Conservation (phyloP, 148 eudicot genomes). For the Polygonum maritimum region DNA sequence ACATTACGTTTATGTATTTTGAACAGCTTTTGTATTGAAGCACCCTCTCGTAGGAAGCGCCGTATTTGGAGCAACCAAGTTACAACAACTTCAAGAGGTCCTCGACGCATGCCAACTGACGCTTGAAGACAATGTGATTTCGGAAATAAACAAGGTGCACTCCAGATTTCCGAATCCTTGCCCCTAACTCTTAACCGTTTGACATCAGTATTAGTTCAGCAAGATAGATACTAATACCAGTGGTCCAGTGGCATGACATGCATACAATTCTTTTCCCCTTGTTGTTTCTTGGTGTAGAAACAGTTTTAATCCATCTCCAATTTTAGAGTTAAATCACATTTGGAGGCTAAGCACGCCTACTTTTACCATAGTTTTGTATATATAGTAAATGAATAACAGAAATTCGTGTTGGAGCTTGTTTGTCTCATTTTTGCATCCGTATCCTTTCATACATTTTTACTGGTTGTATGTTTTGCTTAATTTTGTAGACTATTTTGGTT, state of each 20-base stretch:
- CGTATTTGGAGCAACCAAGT: constrained; percentile 78
- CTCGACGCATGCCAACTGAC: constrained; percentile 45
- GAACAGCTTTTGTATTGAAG: constrained; percentile 66
- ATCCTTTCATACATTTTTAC: neutral
- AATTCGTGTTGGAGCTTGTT: neutral
- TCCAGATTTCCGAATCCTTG: constrained; percentile 65
- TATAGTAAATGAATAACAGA: neutral
- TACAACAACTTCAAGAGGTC: constrained; percentile 69
- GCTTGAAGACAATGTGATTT: constrained; percentile 41
- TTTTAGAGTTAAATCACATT: too few relatives aligned
- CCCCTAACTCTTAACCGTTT: constrained; percentile 21
- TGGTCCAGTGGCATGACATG: too few relatives aligned
- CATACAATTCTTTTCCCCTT: too few relatives aligned
- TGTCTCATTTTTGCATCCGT: neutral
- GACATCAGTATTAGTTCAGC: neutral
- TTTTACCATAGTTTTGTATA: neutral
- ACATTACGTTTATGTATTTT: neutral
- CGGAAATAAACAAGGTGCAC: constrained; percentile 60
- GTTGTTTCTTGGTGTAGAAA: too few relatives aligned
- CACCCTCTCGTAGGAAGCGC: constrained; percentile 82
- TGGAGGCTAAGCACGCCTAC: too few relatives aligned
- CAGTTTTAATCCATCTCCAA: too few relatives aligned
- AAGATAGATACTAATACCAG: neutral
- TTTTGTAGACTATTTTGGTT: neutral
- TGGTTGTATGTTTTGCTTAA: too few relatives aligned